Percentiles rank a stretch among this genome's conserved stretches.
Evolutionary conservation across 2,329 filamentous ascomycete species (phyloP).

Genomic region (Colletotrichum incanum): DNA sequence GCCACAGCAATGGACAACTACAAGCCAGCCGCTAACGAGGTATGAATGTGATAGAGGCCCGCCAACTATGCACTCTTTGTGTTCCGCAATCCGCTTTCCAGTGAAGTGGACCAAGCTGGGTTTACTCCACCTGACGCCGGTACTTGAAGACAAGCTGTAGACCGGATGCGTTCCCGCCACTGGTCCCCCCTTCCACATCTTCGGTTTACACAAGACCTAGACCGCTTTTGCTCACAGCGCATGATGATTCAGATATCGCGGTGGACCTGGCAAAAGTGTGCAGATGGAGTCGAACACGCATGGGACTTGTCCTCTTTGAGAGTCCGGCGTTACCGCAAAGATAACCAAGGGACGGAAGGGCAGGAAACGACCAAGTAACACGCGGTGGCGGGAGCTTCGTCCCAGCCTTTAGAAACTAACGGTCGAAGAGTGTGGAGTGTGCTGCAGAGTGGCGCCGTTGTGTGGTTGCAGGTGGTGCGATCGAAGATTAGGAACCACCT

Average conservation of each 20-base stretch:
- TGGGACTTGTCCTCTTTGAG: background rate
- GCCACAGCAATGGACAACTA: background rate
- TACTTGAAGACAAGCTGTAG: conserved; percentile 17
- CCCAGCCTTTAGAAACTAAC: conserved; percentile 1
- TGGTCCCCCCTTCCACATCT: conserved; percentile 8
- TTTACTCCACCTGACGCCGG: conserved; percentile 20
- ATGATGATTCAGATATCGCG: conserved; percentile 1
- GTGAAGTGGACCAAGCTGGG: background rate
- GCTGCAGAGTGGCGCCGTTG: conserved; percentile 30
- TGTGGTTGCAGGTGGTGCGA: background rate
- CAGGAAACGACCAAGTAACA: background rate
- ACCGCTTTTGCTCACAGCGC: conserved; percentile 17
- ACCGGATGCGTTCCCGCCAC: conserved; percentile 34
- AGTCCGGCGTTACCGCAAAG: background rate
- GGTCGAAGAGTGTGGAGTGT: background rate
- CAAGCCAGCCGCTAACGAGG: background rate
- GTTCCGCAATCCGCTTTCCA: background rate
- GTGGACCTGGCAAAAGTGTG: background rate
- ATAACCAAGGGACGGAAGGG: background rate
- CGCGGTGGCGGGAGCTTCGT: background rate
- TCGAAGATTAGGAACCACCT: background rate
- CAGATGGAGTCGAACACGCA: background rate
- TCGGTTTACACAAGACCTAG: conserved; percentile 29
- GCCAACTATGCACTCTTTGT: background rate
- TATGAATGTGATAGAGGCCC: background rate